Percentiles rank a stretch among this genome's conserved stretches.
Evolutionary conservation across 176 grass and related monocot species (phyloP).

Genomic region (Oryza longistaminata): DNA sequence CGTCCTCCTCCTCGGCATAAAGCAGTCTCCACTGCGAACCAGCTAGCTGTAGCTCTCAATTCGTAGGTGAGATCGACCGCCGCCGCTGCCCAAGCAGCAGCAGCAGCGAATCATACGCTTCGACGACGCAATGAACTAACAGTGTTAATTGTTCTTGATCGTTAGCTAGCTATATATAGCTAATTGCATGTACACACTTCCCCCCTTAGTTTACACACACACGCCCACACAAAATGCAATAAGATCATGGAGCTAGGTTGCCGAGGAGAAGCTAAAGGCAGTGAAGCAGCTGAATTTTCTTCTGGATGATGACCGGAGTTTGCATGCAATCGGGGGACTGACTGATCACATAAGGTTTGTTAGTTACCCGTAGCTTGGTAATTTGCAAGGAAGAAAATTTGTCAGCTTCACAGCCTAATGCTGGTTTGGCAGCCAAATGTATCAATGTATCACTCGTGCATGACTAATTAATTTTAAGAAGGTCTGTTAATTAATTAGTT

Average conservation of each 20-base stretch:
- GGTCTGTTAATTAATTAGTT: slow-evolving; percentile 1
- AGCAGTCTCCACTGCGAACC: not conserved
- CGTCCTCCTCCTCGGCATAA: slow-evolving; percentile 11
- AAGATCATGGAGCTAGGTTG: slow-evolving; percentile 33
- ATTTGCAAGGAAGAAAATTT: slow-evolving; percentile 78
- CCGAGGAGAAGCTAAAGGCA: slow-evolving; percentile 27
- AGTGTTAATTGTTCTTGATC: slow-evolving; percentile 32
- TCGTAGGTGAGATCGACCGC: not conserved
- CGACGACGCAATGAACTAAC: slow-evolving; percentile 30
- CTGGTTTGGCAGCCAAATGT: slow-evolving; percentile 26
- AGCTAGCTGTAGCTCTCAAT: not conserved
- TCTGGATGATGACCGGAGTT: slow-evolving; percentile 4
- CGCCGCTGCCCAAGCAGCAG: not conserved
- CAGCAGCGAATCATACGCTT: slow-evolving; percentile 66
- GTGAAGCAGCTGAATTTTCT: slow-evolving; percentile 99
- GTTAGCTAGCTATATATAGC: not conserved
- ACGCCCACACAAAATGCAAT: not conserved
- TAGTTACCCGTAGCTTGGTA: slow-evolving; percentile 16
- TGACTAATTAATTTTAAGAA: slow-evolving; percentile 20
- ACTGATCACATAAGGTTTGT: not conserved
- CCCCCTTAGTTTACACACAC: not conserved
- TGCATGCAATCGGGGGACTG: slow-evolving; percentile 12
- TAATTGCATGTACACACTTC: not conserved
- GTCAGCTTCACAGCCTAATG: slow-evolving; percentile 67
- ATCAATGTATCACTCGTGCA: slow-evolving; percentile 18